Percentiles rank a stretch among this genome's conserved stretches.
Evolutionary conservation across 345 rosid genomes (phyloP).

Genomic region (Mangifera indica): DNA sequence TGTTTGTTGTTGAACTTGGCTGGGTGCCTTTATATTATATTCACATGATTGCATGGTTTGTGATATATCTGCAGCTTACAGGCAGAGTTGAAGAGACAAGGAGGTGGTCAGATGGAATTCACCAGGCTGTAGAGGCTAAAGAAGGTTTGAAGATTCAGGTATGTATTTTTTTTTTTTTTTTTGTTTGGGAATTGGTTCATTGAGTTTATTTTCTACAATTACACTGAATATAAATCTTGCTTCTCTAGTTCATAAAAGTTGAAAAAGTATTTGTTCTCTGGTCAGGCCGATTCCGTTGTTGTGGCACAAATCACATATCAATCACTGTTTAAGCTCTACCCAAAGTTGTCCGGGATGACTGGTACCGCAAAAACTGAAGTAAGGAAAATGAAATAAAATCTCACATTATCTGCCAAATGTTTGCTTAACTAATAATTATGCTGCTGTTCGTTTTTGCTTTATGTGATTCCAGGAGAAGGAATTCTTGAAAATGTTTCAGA

Average conservation of each 20-base stretch:
- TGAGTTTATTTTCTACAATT: conserved; percentile 12
- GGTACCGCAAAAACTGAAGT: conserved; percentile 99
- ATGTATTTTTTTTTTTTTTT: conserved; percentile 8
- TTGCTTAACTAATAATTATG: background rate
- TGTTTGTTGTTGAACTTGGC: too few relatives aligned
- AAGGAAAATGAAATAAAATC: conserved; percentile 22
- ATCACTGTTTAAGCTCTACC: conserved; percentile 93
- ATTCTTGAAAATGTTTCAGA: conserved; percentile 85
- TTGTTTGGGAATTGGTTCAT: conserved; percentile 15
- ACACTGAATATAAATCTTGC: background rate
- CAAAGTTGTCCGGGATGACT: conserved; percentile 97
- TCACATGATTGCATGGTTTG: background rate
- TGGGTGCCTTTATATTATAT: background rate
- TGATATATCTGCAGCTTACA: conserved; percentile 58
- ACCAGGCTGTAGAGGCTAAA: conserved; percentile 98
- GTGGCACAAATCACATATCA: conserved; percentile 98
- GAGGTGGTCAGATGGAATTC: conserved; percentile 98
- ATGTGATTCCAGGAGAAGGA: conserved; percentile 72
- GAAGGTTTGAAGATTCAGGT: conserved; percentile 93
- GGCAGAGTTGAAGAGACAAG: conserved; percentile 98
- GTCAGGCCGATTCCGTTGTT: conserved; percentile 92
- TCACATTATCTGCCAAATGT: background rate
- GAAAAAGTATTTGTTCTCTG: conserved; percentile 7
- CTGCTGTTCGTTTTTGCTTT: conserved; percentile 3
- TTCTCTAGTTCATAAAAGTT: conserved; percentile 18